Conservation (phyloP, 305 asterid species). For the Petunia hybrid region DNA sequence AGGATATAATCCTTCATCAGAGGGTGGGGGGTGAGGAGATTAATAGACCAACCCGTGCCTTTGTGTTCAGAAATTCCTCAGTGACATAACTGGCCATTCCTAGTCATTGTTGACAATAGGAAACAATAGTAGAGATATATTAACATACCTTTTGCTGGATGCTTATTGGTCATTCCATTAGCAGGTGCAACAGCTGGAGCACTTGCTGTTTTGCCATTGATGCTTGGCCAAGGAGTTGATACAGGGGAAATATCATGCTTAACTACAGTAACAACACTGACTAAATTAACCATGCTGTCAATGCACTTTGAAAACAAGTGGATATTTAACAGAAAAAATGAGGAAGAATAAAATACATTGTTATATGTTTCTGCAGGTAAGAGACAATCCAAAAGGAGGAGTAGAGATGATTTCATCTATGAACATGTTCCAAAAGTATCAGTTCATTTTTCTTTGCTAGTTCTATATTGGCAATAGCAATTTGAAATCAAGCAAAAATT, state of each 20-base stretch:
- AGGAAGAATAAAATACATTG: not conserved
- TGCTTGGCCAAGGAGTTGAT: slow-evolving; percentile 63
- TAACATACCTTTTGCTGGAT: slow-evolving; percentile 63
- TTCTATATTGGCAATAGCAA: not conserved
- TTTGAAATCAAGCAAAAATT: slow-evolving; percentile 12
- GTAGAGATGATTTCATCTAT: not conserved
- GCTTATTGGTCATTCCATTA: slow-evolving; percentile 41
- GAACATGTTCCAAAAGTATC: slow-evolving; percentile 17
- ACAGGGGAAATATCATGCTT: slow-evolving; percentile 52
- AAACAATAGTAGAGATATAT: slow-evolving; percentile 27
- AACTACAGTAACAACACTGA: slow-evolving; percentile 43
- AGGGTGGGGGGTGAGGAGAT: slow-evolving; percentile 54
- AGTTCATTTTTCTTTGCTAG: slow-evolving; percentile 6
- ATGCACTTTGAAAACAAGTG: slow-evolving; percentile 27
- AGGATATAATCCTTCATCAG: slow-evolving; percentile 41
- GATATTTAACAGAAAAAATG: not conserved
- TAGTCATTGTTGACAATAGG: not conserved
- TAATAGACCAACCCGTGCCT: slow-evolving; percentile 40
- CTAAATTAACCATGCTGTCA: slow-evolving; percentile 5
- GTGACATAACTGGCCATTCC: slow-evolving; percentile 12
- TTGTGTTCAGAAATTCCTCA: slow-evolving; percentile 46
- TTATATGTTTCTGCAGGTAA: slow-evolving; percentile 1
- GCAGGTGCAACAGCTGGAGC: slow-evolving; percentile 63
- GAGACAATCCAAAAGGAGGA: slow-evolving; percentile 10
- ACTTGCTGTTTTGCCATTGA: slow-evolving; percentile 42